Base-by-base conservation (phyloP, 495 filamentous ascomycete species). In the Xylaria venustula region DNA sequence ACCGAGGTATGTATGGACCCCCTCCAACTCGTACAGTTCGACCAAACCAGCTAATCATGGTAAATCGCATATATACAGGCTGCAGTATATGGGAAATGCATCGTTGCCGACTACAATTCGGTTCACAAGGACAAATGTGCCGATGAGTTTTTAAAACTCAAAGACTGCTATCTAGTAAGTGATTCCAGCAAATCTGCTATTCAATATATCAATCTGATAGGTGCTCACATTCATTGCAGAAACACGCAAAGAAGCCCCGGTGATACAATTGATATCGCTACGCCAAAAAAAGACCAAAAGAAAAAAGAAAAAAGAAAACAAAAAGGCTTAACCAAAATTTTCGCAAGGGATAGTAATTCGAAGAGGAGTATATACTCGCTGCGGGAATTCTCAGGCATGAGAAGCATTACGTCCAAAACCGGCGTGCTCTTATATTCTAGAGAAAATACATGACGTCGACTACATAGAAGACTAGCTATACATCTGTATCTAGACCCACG, bases 61-160 rank as follows among this genome's bases (percentile, higher is more conserved):
- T 37, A n/a, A n/a, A n/a, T 44, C 1, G 48, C 23, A 2, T 11
- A 48, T 41, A 55, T 57, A 60, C 66, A 98, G 93, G 87, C 89
- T 51, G 81, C 91, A 7, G 81, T 83, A 15, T 99, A 98, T 67
- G 94, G 94, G 52, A 92, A 92, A 81, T 99, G 94, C 71, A 85
- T 99, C 58, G 80, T 94, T 34, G 85, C 85, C 8, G 93, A 99
- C 71, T 98, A 95, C 75, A 93, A 92, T 68, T 85, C 90, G 22
- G 85, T 97, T 4, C 83, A 93, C 64, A 96, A 96, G 65, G 91
- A 97, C 72, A 92, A 93, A 79, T 99, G 94, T 68, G 79, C 81
- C 2, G 85, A 84, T 50, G 91, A 97, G 69, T 98, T 99, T 61
- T 74, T 96, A 73, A 85, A 75, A 64, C 72, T 98, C 50, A 96